A percentile compares a stretch with the other conserved stretches of the same genome.
Evolutionary conservation across 352 stramenopile genomes (phyloP).

Genomic region (Phytopythium oedochilum): DNA sequence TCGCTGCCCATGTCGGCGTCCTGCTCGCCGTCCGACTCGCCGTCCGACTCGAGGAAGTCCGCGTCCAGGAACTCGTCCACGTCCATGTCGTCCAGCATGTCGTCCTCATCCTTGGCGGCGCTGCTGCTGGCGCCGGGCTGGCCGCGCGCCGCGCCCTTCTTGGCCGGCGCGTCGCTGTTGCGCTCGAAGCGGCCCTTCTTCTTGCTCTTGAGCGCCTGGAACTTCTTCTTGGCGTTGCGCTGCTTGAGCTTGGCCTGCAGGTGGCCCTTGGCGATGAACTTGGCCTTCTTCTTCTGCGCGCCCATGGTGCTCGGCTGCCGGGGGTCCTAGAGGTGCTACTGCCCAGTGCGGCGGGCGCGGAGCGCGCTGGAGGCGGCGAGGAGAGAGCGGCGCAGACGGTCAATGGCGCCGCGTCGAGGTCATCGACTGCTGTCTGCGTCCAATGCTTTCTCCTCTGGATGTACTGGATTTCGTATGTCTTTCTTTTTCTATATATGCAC

Average conservation of each 20-base stretch:
- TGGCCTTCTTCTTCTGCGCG: slow-evolving; percentile 82
- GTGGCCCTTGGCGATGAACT: slow-evolving; percentile 84
- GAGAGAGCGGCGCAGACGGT: not conserved
- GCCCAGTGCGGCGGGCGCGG: not conserved
- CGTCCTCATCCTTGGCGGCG: slow-evolving; percentile 49
- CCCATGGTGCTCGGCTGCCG: too few species aligned
- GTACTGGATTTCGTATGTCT: too few species aligned
- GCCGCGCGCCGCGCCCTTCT: slow-evolving; percentile 25
- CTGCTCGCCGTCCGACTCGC: slow-evolving; percentile 19
- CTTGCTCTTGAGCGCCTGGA: slow-evolving; percentile 74
- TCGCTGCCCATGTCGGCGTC: slow-evolving; percentile 16
- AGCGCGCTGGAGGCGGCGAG: not conserved
- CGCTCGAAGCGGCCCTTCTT: slow-evolving; percentile 65
- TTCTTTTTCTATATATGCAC: too few species aligned
- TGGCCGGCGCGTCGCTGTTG: slow-evolving; percentile 55
- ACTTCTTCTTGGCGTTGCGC: slow-evolving; percentile 81
- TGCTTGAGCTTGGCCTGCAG: slow-evolving; percentile 78
- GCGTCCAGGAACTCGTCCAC: slow-evolving; percentile 84
- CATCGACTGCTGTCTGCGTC: too few species aligned
- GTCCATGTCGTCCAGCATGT: slow-evolving; percentile 88
- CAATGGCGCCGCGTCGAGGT: not conserved
- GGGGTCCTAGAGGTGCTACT: too few species aligned
- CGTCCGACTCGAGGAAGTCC: slow-evolving; percentile 77
- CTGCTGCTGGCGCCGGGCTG: not conserved
- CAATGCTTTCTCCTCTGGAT: too few species aligned